Evolutionary conservation across 2,329 filamentous ascomycete species (phyloP), one percentile per base, ranked within the genome.

Genomic region (Beauveria scarabaeidicola): DNA sequence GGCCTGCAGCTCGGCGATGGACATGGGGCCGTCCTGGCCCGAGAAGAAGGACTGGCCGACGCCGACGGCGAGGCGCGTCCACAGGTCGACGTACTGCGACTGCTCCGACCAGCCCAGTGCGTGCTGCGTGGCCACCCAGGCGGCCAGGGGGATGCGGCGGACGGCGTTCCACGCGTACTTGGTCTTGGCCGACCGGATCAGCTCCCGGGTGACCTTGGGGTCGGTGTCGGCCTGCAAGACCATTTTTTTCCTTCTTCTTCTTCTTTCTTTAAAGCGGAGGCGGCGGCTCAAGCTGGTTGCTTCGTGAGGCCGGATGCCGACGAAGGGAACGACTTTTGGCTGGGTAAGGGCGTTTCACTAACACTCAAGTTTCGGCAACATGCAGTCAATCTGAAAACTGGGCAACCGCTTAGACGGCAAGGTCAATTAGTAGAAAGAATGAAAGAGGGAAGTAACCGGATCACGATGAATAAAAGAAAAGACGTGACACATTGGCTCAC

Each of bases 11-110:
- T 84, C 80, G 0, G 80, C 76, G 25, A 95, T 73, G 27, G 83
- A 77, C 11, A 66, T 69, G 0, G 78, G 77, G 17, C 73, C 74
- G 2, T 73, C 71, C 3, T 76, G 73, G 15, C 71, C 64, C 25
- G 69, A 55, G 21, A 90, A 70, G 58, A 91, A 77, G 0, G 82
- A 82, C 21, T 90, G 86, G n/a, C 96, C 71, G 17, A 94, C 75
- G 27, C 84, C 81, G 59, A 96, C 79, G 1, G 81, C 85, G 58
- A 97, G 69, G 60, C 89, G 87, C 15, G 88, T 93, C 55, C 81
- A 81, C 4, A 96, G 75, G 69, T 96, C 88, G 74, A 93, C 86
- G 75, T 94, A 90, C 51, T 84, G 82, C 5, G 87, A 83, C 8
- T 85, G 85, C 38, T 86, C 79, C 0, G 91, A 91, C 44, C 88